A percentile compares a stretch with the other conserved stretches of the same genome.
Evolutionary conservation across 345 rosid genomes (phyloP).

Genomic region (Jatropha curcas): DNA sequence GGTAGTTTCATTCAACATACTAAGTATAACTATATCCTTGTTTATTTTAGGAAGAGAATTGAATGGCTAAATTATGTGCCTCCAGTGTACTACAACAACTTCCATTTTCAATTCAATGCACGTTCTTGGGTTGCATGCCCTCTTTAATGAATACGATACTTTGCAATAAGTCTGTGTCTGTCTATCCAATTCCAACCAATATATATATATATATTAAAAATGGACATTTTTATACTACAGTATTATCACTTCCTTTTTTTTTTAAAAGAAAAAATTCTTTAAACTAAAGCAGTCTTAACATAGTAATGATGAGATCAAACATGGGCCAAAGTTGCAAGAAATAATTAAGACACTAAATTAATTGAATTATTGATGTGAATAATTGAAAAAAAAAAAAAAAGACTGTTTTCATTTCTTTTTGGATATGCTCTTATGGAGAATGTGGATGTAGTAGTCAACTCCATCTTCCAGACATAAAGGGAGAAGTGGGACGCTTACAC

Average conservation of each 20-base stretch:
- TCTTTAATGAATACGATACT: neutral
- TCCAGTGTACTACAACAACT: neutral
- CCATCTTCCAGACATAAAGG: constrained; percentile 27
- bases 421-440: neutral
- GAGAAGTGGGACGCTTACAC: constrained; percentile 17
- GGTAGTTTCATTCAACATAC: neutral
- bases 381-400: too few relatives aligned
- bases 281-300: neutral
- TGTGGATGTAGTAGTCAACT: constrained; percentile 19
- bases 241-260: too few relatives aligned
- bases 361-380: constrained; percentile 15
- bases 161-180: too few relatives aligned
- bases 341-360: too few relatives aligned
- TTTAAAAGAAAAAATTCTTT: too few relatives aligned
- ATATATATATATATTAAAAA: too few relatives aligned
- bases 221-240: too few relatives aligned
- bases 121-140: neutral
- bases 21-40: neutral
- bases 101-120: constrained; percentile 11
- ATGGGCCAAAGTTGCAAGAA: too few relatives aligned
- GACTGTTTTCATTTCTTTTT: too few relatives aligned
- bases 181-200: too few relatives aligned
- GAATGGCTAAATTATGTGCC: neutral
- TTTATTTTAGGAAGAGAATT: neutral
- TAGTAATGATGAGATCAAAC: neutral